Evolutionary conservation across 768 basidiomycete genomes (phyloP).

Genomic region (Exidia glandulosa): DNA sequence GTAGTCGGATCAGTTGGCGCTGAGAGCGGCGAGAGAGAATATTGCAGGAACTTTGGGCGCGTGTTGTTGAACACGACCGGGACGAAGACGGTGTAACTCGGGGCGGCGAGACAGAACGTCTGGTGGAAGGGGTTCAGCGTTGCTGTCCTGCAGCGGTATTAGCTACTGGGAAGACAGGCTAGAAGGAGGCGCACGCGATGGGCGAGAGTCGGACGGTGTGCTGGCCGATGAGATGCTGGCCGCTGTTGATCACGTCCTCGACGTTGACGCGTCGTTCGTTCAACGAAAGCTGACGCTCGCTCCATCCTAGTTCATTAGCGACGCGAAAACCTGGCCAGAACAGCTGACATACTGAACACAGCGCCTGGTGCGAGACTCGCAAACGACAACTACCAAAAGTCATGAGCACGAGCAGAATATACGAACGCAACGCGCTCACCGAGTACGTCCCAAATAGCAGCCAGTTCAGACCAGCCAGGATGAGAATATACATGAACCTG

Average conservation of each 20-base stretch:
- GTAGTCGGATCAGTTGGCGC: conserved; percentile 25
- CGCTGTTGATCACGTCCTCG: conserved; percentile 17
- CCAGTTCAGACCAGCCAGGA: conserved; percentile 16
- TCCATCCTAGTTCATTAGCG: background rate
- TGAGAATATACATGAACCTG: conserved; percentile 10
- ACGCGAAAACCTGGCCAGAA: background rate
- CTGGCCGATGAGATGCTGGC: conserved; percentile 44
- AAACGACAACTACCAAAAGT: background rate
- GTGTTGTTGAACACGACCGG: conserved; percentile 90
- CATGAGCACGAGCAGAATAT: background rate
- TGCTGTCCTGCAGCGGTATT: conserved; percentile 47
- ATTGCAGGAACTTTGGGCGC: conserved; percentile 54
- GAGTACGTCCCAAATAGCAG: conserved; percentile 18
- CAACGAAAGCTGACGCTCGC: conserved; percentile 1
- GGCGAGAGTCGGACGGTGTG: conserved; percentile 90
- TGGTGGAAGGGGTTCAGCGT: conserved; percentile 68
- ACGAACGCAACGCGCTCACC: conserved; percentile 3
- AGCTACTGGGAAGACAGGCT: background rate
- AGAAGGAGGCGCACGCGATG: conserved; percentile 34
- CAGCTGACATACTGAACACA: background rate
- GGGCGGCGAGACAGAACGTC: conserved; percentile 60
- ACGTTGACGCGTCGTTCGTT: conserved; percentile 14
- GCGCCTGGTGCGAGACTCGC: background rate
- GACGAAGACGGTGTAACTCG: conserved; percentile 47
- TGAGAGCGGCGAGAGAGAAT: conserved; percentile 60